These are phyloP conservation scores for Cochliopodium minus DNA, from an alignment of 208 protist species.

Conservation along the genomic window DNA sequence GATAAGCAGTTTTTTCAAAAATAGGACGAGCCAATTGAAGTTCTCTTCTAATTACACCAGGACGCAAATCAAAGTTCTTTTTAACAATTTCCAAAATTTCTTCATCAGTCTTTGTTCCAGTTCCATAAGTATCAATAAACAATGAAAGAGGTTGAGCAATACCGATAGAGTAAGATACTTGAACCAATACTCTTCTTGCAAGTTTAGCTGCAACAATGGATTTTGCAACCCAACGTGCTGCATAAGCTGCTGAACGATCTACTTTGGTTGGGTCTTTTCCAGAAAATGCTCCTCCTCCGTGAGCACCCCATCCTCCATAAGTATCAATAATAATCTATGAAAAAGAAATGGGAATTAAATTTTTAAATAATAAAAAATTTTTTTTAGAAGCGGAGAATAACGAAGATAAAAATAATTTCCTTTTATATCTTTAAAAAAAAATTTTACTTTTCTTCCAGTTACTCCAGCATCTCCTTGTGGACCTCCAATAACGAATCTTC, in stretches of 20 bases:
- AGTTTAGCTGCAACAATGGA: conserved; percentile 84
- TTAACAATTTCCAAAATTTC: conserved; percentile 58
- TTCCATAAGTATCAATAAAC: conserved; percentile 95
- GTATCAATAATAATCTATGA: conserved; percentile 99
- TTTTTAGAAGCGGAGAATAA: too few relatives aligned
- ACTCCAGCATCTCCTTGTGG: conserved; percentile 95
- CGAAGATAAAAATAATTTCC: too few relatives aligned
- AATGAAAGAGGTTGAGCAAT: conserved; percentile 88
- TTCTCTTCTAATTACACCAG: conserved; percentile 85
- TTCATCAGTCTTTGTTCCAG: conserved; percentile 44
- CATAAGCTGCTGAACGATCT: conserved; percentile 96
- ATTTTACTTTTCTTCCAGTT: conserved; percentile 98
- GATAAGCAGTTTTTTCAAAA: conserved; percentile 84
- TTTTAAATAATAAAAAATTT: too few relatives aligned
- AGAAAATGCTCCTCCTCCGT: conserved; percentile 98
- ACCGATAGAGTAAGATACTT: conserved; percentile 97
- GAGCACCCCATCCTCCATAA: conserved; percentile 98
- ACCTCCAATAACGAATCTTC: conserved; percentile 95
- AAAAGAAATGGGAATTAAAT: too few relatives aligned
- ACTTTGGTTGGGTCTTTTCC: conserved; percentile 99
- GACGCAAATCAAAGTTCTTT: conserved; percentile 94
- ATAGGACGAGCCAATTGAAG: conserved; percentile 83
- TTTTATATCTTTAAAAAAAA: too few relatives aligned
- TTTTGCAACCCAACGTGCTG: conserved; percentile 96
- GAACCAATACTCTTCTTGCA: conserved; percentile 75